Percentiles rank a stretch among this genome's conserved stretches.
Evolutionary conservation across 148 eudicot species (phyloP).

Genomic region (Rhododendron williamsianum): DNA sequence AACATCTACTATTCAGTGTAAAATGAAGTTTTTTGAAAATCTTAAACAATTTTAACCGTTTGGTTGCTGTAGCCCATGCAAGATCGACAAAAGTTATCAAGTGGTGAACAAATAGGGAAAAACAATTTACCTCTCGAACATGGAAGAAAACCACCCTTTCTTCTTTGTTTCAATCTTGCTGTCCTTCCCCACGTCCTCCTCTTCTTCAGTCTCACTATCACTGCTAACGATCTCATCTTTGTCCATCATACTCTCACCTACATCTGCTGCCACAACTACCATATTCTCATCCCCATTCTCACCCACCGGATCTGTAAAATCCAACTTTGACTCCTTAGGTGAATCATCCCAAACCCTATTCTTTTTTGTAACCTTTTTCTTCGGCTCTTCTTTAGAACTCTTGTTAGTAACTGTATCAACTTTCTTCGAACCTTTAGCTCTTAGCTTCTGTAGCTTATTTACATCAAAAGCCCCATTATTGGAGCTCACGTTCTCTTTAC

Average conservation of each 20-base stretch:
- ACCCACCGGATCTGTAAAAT: conserved; percentile 72
- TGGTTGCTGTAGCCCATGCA: not conserved
- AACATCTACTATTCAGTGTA: not conserved
- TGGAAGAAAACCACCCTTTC: conserved; percentile 90
- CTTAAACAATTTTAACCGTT: not conserved
- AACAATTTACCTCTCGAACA: conserved; percentile 77
- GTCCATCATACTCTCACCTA: conserved; percentile 97
- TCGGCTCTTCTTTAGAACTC: conserved; percentile 58
- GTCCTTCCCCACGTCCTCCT: conserved; percentile 43
- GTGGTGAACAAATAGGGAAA: not conserved
- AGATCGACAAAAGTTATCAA: not conserved
- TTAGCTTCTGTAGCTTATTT: conserved; percentile 74
- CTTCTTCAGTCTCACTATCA: conserved; percentile 76
- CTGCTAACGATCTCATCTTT: conserved; percentile 84
- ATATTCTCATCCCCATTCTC: conserved; percentile 57
- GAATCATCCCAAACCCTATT: conserved; percentile 89
- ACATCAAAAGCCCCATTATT: conserved; percentile 82
- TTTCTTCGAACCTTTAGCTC: conserved; percentile 79
- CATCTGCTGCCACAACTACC: conserved; percentile 36
- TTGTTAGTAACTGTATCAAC: conserved; percentile 50
- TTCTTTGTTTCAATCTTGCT: conserved; percentile 54
- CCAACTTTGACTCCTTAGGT: conserved; percentile 63
- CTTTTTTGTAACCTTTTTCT: conserved; percentile 77
- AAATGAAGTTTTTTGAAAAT: not conserved
- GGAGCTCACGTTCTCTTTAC: conserved; percentile 55